Evolutionary conservation across 257 asterid species (phyloP).

Genomic region (Petrea volubilis): DNA sequence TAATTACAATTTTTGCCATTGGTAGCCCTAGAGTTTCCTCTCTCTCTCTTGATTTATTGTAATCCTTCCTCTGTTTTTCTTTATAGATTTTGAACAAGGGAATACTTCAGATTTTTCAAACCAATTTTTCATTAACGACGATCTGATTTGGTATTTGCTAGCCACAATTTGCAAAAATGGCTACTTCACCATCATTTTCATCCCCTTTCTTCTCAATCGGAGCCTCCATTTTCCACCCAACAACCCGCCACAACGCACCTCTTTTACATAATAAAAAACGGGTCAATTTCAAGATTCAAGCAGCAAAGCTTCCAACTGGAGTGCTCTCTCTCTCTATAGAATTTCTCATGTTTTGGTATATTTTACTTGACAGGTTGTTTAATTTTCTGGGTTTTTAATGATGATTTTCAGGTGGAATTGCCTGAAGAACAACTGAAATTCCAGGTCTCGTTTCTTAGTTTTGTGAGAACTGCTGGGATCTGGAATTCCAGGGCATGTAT

Average conservation of each 20-base stretch:
- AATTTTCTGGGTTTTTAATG: neutral
- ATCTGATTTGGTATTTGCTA: too few species aligned
- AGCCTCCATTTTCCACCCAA: neutral
- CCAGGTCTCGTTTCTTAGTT: slow-evolving; percentile 65
- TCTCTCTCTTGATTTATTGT: too few species aligned
- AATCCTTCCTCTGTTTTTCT: too few species aligned
- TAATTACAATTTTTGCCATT: too few species aligned
- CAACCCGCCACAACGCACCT: slow-evolving; percentile 23
- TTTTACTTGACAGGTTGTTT: neutral
- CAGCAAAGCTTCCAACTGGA: slow-evolving; percentile 83
- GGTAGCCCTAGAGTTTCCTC: too few species aligned
- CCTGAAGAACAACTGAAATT: slow-evolving; percentile 74
- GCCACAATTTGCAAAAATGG: too few species aligned
- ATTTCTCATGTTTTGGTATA: neutral
- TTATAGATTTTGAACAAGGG: too few species aligned
- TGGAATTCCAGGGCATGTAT: slow-evolving; percentile 94
- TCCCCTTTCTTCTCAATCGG: too few species aligned
- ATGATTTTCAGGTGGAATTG: slow-evolving; percentile 52
- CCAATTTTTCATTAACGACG: too few species aligned
- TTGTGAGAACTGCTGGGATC: slow-evolving; percentile 76
- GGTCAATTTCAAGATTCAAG: slow-evolving; percentile 51
- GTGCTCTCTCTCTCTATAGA: slow-evolving; percentile 32
- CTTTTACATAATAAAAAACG: slow-evolving; percentile 23
- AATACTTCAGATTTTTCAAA: too few species aligned
- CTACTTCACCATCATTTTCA: too few species aligned